Evolutionary conservation across 306 rosid species (phyloP), one percentile per base, ranked within the genome.

Genomic region (Ormosia emarginata): DNA sequence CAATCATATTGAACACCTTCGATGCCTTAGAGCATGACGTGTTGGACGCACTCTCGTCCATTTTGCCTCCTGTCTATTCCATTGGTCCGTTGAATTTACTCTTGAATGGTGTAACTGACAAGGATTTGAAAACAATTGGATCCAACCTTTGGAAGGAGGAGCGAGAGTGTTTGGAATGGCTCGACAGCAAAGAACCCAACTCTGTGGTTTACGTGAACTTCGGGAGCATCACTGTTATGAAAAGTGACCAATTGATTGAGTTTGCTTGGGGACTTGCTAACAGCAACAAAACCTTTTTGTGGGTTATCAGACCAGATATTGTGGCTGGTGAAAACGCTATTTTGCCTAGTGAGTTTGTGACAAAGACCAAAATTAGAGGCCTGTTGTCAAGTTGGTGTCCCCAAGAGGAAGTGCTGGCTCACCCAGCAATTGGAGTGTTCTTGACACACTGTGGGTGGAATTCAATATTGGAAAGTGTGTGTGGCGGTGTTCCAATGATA

Each of bases 371-470:
- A 44, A 69, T 70, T 6, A 78, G 92, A 76, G 40, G 93, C 0
- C 2, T 79, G 2, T 30, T 91, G 18, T 62, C 89, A 7, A 81
- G 41, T 74, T 89, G 95, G 91, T 89, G 91, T 63, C 87, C 88
- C 0, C 92, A 91, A 71, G 89, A 89, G 56, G 75, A 82, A 53
- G 90, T 91, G 13, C 43, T 91, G 8, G 73, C 39, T 4, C 93
- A 91, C 58, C 77, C 83, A 0, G 86, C 93, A 0, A 11, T 87
- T 1, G 95, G 92, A 6, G 95, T 91, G 29, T 91, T 91, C 80
- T 39, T 91, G 52, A 89, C 91, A 0, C 89, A 89, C 6, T 46
- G 61, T 13, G 95, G 95, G 2, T 91, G 92, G 92, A 89, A 89
- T 40, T 91, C 91, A 6, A 89, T 46, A 2, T 11, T 75, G 30